Percentiles rank a stretch among this genome's conserved stretches.
These are phyloP conservation scores for Metschnikowia cubensis DNA, from an alignment of 805 yeast genomes.

Conservation along the genomic window DNA sequence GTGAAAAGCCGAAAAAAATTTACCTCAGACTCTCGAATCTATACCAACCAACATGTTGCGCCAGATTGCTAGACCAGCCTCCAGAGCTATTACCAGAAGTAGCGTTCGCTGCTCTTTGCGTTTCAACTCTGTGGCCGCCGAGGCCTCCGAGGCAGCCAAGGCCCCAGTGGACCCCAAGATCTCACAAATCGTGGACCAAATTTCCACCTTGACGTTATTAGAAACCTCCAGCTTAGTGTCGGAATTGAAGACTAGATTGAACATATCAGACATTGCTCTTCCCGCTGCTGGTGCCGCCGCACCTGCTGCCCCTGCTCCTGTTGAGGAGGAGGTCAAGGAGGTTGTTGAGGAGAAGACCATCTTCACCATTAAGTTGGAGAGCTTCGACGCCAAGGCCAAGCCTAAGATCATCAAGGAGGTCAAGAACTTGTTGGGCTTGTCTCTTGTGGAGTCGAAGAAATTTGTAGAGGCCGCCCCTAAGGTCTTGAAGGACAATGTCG, in stretches of 20 bases:
- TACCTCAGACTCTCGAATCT: slow-evolving; percentile 9
- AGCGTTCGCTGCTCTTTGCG: slow-evolving; percentile 30
- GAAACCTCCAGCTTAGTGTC: slow-evolving; percentile 87
- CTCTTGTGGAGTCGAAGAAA: slow-evolving; percentile 95
- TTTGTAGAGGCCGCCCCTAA: slow-evolving; percentile 98
- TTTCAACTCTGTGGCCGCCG: slow-evolving; percentile 45
- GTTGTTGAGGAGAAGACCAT: slow-evolving; percentile 88
- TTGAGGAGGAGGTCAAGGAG: slow-evolving; percentile 68
- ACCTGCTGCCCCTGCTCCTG: slow-evolving; percentile 61
- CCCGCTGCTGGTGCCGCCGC: slow-evolving; percentile 60
- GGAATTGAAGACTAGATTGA: slow-evolving; percentile 75
- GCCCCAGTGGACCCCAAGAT: slow-evolving; percentile 84
- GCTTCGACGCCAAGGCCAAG: slow-evolving; percentile 90
- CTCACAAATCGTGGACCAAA: slow-evolving; percentile 80
- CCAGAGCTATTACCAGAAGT: slow-evolving; percentile 31
- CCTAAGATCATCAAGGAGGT: slow-evolving; percentile 98
- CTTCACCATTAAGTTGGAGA: slow-evolving; percentile 85
- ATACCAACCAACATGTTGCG: slow-evolving; percentile 26
- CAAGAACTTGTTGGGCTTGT: slow-evolving; percentile 82
- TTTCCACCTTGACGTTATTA: slow-evolving; percentile 82
- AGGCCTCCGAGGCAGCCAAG: slow-evolving; percentile 27
- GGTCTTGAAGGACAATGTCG: slow-evolving; percentile 87
- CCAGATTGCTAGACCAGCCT: slow-evolving; percentile 35
- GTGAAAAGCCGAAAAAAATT: slow-evolving; percentile 10
- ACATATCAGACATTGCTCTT: slow-evolving; percentile 90